These are phyloP conservation scores for Ganoderma lucidum DNA, from an alignment of 1,284 basidiomycete species.

Conservation along the genomic window DNA sequence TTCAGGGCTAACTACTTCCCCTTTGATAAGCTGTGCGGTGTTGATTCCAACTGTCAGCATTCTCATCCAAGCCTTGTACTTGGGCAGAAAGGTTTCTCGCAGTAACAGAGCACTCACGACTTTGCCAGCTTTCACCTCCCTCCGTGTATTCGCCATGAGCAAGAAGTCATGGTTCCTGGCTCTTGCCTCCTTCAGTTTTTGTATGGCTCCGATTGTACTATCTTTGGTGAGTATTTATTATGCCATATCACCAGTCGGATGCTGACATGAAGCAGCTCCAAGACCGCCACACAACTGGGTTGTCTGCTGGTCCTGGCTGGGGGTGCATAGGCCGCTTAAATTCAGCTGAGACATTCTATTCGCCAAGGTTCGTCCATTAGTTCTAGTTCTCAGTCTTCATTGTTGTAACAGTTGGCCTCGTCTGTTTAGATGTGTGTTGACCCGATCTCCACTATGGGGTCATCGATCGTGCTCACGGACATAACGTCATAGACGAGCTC, in stretches of 20 bases:
- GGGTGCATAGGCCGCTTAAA: not conserved
- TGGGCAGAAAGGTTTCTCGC: not conserved
- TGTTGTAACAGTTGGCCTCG: not conserved
- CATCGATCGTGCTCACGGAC: not conserved
- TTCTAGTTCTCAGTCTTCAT: not conserved
- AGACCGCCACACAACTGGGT: not conserved
- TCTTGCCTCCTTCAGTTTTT: not conserved
- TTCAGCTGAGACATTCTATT: not conserved
- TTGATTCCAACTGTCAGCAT: not conserved
- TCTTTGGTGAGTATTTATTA: not conserved
- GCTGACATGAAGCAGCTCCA: not conserved
- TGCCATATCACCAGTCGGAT: not conserved
- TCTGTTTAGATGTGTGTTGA: not conserved
- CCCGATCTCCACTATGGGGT: not conserved
- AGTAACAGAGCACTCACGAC: not conserved
- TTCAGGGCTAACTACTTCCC: not conserved
- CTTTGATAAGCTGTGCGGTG: not conserved
- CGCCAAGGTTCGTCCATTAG: not conserved
- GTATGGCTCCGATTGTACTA: not conserved
- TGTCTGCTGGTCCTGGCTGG: not conserved
- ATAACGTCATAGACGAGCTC: not conserved
- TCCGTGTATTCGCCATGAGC: not conserved
- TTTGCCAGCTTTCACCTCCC: not conserved
- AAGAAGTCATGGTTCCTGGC: not conserved
- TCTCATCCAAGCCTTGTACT: not conserved